phyloP scores from a whole-genome alignment of 78 protist genomes.

The Dictyostelium firmibasis region DNA sequence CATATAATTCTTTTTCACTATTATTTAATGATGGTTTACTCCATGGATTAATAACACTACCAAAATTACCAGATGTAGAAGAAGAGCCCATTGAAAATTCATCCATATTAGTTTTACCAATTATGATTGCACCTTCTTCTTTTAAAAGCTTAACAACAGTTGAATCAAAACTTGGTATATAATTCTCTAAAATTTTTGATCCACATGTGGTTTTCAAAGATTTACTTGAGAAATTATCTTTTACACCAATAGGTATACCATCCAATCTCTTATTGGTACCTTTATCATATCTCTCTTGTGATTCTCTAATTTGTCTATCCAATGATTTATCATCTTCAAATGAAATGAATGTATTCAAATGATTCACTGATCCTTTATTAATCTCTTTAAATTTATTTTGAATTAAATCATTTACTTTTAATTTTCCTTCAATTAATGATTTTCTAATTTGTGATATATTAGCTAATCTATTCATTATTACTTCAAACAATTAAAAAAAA shows the following conservation, averaged over 20 bases:
- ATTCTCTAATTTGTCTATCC: background rate
- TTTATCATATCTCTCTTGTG: background rate
- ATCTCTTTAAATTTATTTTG: background rate
- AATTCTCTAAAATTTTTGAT: constrained; percentile 77
- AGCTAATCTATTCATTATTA: background rate
- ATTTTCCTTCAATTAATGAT: background rate
- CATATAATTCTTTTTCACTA: background rate
- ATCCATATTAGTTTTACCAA: constrained; percentile 95
- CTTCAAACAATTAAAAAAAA: background rate
- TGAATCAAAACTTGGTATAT: constrained; percentile 83
- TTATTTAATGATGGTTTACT: background rate
- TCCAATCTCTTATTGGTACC: constrained; percentile 28
- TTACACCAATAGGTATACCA: constrained; percentile 89
- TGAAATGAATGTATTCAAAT: background rate
- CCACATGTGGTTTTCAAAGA: constrained; percentile 79
- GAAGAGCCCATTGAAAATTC: constrained; percentile 93
- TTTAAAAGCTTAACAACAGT: constrained; percentile 72
- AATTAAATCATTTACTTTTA: constrained; percentile 3
- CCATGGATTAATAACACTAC: constrained; percentile 54
- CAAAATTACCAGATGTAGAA: background rate
- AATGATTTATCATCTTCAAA: background rate
- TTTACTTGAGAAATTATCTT: constrained; percentile 87
- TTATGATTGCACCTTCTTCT: constrained; percentile 87
- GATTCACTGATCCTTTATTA: background rate
- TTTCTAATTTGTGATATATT: background rate